Conservation (phyloP, 2,329 filamentous ascomycete genomes). For the Aspergillus eucalypticola region DNA sequence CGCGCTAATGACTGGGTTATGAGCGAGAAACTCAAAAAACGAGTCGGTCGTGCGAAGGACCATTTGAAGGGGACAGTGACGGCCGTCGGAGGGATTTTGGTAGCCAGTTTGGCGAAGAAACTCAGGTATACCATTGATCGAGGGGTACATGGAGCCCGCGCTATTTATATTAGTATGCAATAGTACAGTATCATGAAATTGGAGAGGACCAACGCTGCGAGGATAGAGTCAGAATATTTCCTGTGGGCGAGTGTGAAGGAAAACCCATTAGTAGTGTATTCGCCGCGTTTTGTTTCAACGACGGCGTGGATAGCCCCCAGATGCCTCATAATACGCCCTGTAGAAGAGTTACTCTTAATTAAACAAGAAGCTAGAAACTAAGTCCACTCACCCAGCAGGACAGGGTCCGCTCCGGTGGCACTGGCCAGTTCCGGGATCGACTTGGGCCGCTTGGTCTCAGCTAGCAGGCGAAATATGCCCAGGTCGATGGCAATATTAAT, state of each 20-base stretch:
- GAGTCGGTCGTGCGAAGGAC: constrained; percentile 24
- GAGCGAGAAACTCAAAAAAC: constrained; percentile 27
- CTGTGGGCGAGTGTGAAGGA: constrained; percentile 28
- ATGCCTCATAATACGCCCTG: constrained; percentile 37
- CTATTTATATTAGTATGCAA: too few species aligned
- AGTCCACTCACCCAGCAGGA: not conserved
- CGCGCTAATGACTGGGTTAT: constrained; percentile 19
- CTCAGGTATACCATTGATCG: constrained; percentile 21
- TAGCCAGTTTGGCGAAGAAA: constrained; percentile 28
- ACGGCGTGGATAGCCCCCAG: constrained; percentile 37
- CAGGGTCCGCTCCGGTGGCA: constrained; percentile 22
- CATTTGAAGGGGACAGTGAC: constrained; percentile 26
- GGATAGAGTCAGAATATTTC: constrained; percentile 28
- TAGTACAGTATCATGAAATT: too few species aligned
- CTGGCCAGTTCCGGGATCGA: constrained; percentile 21
- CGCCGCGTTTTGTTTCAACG: constrained; percentile 32
- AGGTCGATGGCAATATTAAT: constrained; percentile 26
- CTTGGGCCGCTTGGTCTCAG: constrained; percentile 22
- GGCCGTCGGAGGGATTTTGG: constrained; percentile 23
- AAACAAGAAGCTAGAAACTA: not conserved
- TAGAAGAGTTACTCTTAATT: not conserved
- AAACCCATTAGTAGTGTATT: constrained; percentile 37
- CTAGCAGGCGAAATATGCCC: constrained; percentile 25
- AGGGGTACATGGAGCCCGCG: constrained; percentile 18
- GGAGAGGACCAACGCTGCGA: constrained; percentile 13